Base-by-base conservation (phyloP, 371 early-diverging fungal genomes). In the Spiromyces aspiralis region DNA sequence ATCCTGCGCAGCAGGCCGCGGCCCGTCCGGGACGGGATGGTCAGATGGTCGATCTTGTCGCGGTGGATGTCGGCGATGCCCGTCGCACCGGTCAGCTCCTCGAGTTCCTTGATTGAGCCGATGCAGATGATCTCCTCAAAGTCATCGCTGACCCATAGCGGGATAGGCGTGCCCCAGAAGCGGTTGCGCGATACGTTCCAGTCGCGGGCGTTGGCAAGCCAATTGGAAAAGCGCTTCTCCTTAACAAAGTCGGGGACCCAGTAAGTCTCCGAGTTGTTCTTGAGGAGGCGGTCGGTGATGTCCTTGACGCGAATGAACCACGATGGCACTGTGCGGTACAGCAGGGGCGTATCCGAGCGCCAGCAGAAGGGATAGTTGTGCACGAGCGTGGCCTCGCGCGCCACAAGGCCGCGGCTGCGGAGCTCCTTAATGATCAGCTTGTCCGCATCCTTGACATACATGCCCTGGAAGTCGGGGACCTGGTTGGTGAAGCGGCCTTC, bases 151-250 rank as follows among this genome's bases (percentile, higher is more conserved):
- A 79, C 83, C 99, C 99, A 99, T 47, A 99, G 69, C 24, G 99
- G 99, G 47, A 99, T 93, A 49, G 99, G 99, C 16, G 99, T 99
- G 58, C 99, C 99, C 99, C 99, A 99, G 78, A 92, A 99, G 60
- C 99, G 86, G 74, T 90, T 96, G 68, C 99, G 88, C 41, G 98
- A 97, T 42, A 99, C 78, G 61, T 91, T 87, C 99, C 99, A 99
- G 75, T 99, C 99, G 57, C 93, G 85, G 23, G 97, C 98, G 64
- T 90, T 87, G 51, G 79, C 89, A 51, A 99, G 83, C 99, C 99
- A 99, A 78, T 97, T 94, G 57, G 84, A 89, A 67, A 99, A 99
- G 47, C 98, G 87, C 79, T 95, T 95, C 63, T 95, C 95, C 71
- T 94, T 87, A 25, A 99, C 94, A 63, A 87, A 86, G 42, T 82